Conservation (phyloP, 2,329 filamentous ascomycete genomes). For the Phoma sp. region DNA sequence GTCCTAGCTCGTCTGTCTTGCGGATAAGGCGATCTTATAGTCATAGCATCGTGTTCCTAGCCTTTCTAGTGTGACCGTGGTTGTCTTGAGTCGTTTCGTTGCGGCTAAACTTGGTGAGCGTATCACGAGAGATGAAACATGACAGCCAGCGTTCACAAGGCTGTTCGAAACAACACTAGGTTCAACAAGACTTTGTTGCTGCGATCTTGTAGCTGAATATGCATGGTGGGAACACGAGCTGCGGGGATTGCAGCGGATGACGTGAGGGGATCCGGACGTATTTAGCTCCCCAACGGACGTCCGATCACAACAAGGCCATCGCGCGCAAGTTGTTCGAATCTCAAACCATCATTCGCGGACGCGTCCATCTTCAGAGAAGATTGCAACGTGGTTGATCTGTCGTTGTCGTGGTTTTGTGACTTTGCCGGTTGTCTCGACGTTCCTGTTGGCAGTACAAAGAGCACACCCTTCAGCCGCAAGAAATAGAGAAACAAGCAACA, state of each 20-base stretch:
- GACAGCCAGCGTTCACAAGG: not conserved
- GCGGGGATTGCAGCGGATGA: constrained; percentile 14
- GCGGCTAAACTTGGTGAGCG: constrained; percentile 12
- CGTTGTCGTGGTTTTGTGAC: not conserved
- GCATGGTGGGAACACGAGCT: not conserved
- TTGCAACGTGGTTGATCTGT: not conserved
- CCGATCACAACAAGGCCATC: not conserved
- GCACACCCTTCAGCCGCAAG: not conserved
- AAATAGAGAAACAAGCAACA: not conserved
- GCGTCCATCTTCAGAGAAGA: not conserved
- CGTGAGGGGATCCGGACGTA: constrained; percentile 15
- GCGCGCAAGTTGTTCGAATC: not conserved
- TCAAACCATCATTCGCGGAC: not conserved
- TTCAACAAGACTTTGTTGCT: too few species aligned
- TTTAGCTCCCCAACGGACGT: not conserved
- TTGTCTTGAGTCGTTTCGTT: constrained; percentile 15
- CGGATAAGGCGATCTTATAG: constrained; percentile 14
- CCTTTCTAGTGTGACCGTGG: constrained; percentile 12
- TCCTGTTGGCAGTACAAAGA: not conserved
- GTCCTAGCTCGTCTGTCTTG: constrained; percentile 7
- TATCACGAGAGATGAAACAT: constrained; percentile 6
- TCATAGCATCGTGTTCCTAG: constrained; percentile 10
- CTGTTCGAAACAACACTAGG: not conserved
- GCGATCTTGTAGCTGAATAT: not conserved
- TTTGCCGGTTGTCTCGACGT: not conserved